Percentiles rank a stretch among this genome's conserved stretches.
These are phyloP conservation scores for Paramecium caudatum DNA, from an alignment of 73 alveolate species.

Conservation along the genomic window DNA sequence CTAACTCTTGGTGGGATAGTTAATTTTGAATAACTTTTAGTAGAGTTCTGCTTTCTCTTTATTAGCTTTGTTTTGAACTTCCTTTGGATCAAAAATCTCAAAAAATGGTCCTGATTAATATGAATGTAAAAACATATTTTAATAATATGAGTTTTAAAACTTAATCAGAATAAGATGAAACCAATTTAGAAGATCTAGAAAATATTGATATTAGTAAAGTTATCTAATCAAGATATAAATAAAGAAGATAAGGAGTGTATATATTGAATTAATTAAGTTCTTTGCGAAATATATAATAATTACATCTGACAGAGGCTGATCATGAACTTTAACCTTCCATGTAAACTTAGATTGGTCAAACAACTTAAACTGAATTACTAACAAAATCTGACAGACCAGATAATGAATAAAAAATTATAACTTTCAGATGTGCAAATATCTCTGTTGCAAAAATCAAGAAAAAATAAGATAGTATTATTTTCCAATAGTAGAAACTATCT, in stretches of 20 bases:
- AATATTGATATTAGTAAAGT: constrained; percentile 46
- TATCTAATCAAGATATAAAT: constrained; percentile 6
- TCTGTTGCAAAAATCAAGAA: neutral
- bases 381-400: constrained; percentile 4
- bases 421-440: constrained; percentile 9
- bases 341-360: neutral
- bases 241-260: constrained; percentile 46
- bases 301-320: constrained; percentile 10
- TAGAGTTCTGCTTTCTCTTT: constrained; percentile 68
- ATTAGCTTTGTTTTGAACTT: constrained; percentile 52
- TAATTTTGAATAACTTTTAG: constrained; percentile 42
- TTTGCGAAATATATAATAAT: no score
- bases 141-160: no score
- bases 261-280: no score
- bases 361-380: constrained; percentile 9
- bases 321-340: neutral
- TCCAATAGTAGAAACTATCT: neutral
- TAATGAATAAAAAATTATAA: constrained; percentile 3
- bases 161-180: constrained; percentile 38
- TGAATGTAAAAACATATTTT: constrained; percentile 32
- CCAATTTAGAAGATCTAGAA: constrained; percentile 14
- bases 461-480: neutral
- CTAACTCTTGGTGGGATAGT: constrained; percentile 38
- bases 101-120: constrained; percentile 55
- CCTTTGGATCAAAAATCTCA: constrained; percentile 58